Evolutionary conservation across 495 filamentous ascomycete genomes (phyloP), one percentile per base, ranked within the genome.

Genomic region (Wilcoxina mikolae): DNA sequence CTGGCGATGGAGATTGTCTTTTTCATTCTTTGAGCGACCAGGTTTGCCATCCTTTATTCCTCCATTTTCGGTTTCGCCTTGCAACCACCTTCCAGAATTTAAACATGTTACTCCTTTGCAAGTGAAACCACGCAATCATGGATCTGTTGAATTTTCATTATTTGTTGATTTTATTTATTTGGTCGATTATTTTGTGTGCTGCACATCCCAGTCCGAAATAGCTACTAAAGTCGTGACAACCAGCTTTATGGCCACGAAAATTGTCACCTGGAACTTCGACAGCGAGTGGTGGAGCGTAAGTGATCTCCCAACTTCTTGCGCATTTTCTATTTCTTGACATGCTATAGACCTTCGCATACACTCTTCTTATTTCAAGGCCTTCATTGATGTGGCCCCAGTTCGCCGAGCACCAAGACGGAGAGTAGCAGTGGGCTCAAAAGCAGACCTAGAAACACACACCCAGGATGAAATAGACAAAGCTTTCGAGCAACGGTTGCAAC

Each of bases 11-110:
- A 69, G 83, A 87, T 67, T 87, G 83, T 65, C 75, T 87, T 26
- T 87, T 86, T 66, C 81, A 85, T 66, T 82, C 84, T 41, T 72
- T 86, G 28, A 83, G 80, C 51, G 84, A 87, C 62, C 84, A 87
- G 72, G 62, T 65, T 20, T 42, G 62, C 43, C 39, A 46, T 44
- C 35, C 41, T 9, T 7, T 25, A 39, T 22, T 41, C 12, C 10
- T 4, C 4, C 50, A 3, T 39, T 20, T 11, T 3, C 28, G 1
- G 22, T 53, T 3, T 39, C 2, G 50, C 28, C 23, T 27, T 31
- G n/a, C n/a, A n/a, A n/a, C n/a, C n/a, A n/a, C n/a, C n/a, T n/a
- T n/a, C 20, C 42, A 45, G 42, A 10, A 22, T 10, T 20, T 50
- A 7, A 10, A 24, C 5, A 7, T 50, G 7, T 7, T 15, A 35